Conservation (phyloP, 73 alveolate genomes). For the Symbiodinium natans region DNA sequence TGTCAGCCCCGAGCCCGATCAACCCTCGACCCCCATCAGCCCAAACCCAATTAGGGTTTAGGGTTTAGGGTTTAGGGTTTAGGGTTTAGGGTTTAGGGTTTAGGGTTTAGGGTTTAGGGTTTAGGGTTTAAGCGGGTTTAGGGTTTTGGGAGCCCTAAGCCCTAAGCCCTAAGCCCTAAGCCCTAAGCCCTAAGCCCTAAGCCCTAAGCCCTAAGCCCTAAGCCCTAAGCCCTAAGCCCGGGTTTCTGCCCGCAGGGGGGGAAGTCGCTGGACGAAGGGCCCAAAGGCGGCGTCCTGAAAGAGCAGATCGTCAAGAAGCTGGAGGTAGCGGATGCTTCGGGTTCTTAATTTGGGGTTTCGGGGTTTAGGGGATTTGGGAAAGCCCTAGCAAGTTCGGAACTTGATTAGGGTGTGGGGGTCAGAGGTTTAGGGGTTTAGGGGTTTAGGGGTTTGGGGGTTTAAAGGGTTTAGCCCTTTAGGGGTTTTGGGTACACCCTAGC, state of each 20-base stretch:
- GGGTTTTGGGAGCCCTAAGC: not conserved
- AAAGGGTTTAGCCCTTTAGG: not conserved
- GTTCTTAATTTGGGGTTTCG: not conserved
- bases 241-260: constrained; percentile 26
- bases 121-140: not conserved
- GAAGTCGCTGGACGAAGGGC: constrained; percentile 71
- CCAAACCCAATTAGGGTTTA: too few relatives aligned
- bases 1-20: too few relatives aligned
- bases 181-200: too few relatives aligned
- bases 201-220: not conserved
- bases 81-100: too few relatives aligned
- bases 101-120: not conserved
- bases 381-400: too few relatives aligned
- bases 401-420: too few relatives aligned
- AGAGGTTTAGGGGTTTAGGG: too few relatives aligned
- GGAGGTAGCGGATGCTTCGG: constrained; percentile 2
- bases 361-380: too few relatives aligned
- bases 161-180: too few relatives aligned
- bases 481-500: not conserved
- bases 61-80: too few relatives aligned
- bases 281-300: constrained; percentile 89
- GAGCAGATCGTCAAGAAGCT: constrained; percentile 89
- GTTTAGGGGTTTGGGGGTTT: too few relatives aligned
- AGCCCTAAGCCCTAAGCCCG: not conserved
- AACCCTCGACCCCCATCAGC: too few relatives aligned